phyloP scores from a whole-genome alignment of 2,329 filamentous ascomycete genomes.

The Xylaria sp. region DNA sequence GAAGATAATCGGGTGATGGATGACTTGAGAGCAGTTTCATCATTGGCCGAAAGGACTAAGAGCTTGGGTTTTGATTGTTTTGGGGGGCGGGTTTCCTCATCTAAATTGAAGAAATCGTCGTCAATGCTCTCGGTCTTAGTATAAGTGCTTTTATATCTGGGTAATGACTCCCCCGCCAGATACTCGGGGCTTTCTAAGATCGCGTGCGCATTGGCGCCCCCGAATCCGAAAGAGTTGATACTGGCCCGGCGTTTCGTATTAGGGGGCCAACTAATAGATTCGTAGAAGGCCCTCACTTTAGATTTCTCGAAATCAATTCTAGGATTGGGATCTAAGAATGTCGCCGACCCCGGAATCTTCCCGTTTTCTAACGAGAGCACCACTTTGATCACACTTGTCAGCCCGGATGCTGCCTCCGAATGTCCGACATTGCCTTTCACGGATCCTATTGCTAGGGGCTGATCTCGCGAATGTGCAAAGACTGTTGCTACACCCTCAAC shows the following conservation, averaged over 20 bases:
- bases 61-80: neutral
- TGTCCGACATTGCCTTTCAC: slow-evolving; percentile 30
- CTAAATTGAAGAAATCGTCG: slow-evolving; percentile 4
- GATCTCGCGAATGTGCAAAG: slow-evolving; percentile 1
- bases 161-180: neutral
- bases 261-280: slow-evolving; percentile 11
- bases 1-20: neutral
- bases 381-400: slow-evolving; percentile 27
- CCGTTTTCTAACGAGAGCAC: slow-evolving; percentile 16
- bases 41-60: slow-evolving; percentile 20
- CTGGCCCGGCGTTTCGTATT: slow-evolving; percentile 11
- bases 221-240: slow-evolving; percentile 29
- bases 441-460: slow-evolving; percentile 12
- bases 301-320: slow-evolving; percentile 21
- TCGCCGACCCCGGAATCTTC: slow-evolving; percentile 20
- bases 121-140: neutral
- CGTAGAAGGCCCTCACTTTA: neutral
- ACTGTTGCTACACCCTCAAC: slow-evolving; percentile 3
- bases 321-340: slow-evolving; percentile 24
- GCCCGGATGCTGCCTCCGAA: slow-evolving; percentile 23
- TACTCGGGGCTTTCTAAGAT: slow-evolving; percentile 14
- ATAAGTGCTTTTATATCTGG: neutral
- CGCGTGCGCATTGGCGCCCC: slow-evolving; percentile 27
- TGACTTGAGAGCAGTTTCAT: neutral
- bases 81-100: neutral